Base-by-base conservation (phyloP, 2,329 filamentous ascomycete species). In the Neurospora sp. region DNA sequence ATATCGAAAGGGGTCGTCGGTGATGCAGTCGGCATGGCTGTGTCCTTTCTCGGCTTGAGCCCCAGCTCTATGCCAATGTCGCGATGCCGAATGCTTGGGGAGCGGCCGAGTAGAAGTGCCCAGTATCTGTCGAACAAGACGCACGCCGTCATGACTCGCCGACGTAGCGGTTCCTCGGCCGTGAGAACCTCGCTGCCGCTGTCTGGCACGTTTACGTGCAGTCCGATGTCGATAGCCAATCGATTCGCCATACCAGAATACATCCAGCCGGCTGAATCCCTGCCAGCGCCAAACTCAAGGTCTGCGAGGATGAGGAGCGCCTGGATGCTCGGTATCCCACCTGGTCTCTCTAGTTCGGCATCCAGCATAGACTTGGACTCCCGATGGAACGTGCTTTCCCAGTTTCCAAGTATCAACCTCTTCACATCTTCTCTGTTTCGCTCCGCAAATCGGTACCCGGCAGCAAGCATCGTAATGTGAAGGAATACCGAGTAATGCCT, bases 341-440 rank as follows among this genome's bases (percentile, higher is more conserved):
- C 84, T 0, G 84, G 83, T 4, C 82, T 77, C 74, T 87, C 85
- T 42, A 87, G 77, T 74, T 86, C 85, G 69, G 80, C 80, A 70
- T 86, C 84, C 23, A 86, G 77, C 83, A 87, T 84, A 66, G 83
- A 81, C 74, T 86, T 86, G 67, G 85, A 84, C 75, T 86, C 85
- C 38, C 83, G 76, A 71, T 87, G 85, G 23, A 87, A 77, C 0
- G 82, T 84, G 73, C 84, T 86, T 75, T 87, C 84, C 72, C 82
- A 80, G 42, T 79, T 80, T 4, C 80, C 82, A 0, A 86, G 70
- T 0, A 81, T 78, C 28, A 87, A 81, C 68, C 78, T 80, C 71
- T 81, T 80, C 70, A 86, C 82, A 71, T 86, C 85, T 2, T 81
- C 79, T 38, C 85, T 78, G 17, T 79, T 77, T 75, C 81, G 81